A percentile compares a stretch with the other conserved stretches of the same genome.
Conservation (phyloP, 257 asterid species). For the Plantago elongata region DNA sequence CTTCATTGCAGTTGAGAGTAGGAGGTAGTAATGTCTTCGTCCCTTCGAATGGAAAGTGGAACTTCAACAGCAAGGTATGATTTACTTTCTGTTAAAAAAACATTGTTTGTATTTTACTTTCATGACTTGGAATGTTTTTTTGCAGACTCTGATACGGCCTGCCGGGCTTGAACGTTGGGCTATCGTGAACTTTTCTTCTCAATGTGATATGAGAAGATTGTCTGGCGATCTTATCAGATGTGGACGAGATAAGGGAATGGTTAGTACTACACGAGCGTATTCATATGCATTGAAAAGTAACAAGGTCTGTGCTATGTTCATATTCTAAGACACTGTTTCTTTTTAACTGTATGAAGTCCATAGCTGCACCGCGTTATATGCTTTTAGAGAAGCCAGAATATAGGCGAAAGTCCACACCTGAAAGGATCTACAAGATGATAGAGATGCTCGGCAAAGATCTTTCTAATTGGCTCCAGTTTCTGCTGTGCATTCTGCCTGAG, state of each 20-base stretch:
- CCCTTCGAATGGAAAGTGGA: conserved; percentile 83
- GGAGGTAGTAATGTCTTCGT: conserved; percentile 73
- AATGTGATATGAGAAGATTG: conserved; percentile 28
- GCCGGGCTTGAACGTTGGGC: conserved; percentile 74
- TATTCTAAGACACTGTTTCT: neutral
- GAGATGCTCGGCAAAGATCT: conserved; percentile 26
- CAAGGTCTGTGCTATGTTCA: too few species aligned
- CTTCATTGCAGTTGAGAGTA: conserved; percentile 43
- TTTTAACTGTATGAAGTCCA: conserved; percentile 27
- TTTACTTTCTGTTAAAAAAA: conserved; percentile 11
- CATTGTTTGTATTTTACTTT: neutral
- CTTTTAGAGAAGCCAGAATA: conserved; percentile 34
- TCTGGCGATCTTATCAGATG: conserved; percentile 32
- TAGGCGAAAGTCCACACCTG: conserved; percentile 37
- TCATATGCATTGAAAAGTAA: neutral
- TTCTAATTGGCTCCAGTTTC: conserved; percentile 43
- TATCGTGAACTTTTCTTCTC: conserved; percentile 70
- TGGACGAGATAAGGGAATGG: conserved; percentile 67
- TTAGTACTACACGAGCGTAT: conserved; percentile 24
- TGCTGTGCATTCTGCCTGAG: conserved; percentile 68
- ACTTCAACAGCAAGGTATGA: conserved; percentile 67
- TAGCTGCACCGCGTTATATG: conserved; percentile 19
- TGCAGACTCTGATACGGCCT: conserved; percentile 59
- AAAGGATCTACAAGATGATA: conserved; percentile 59
- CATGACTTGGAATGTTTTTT: neutral